These are phyloP conservation scores for Eucalyptus polybractea DNA, from an alignment of 345 rosid species.

Conservation along the genomic window DNA sequence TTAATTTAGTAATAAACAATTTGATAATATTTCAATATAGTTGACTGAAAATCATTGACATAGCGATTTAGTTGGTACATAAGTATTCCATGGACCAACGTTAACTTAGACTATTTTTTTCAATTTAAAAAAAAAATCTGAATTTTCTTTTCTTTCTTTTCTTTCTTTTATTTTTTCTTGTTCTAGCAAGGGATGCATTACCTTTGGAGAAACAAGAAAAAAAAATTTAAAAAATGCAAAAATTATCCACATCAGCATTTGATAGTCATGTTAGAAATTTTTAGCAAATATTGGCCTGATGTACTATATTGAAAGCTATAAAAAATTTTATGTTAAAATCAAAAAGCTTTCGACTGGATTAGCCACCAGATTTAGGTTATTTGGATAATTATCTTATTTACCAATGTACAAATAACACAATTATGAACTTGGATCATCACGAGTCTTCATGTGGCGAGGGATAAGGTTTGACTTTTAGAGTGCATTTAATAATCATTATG, in stretches of 20 bases:
- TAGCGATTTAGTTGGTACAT: fast-evolving
- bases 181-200: not conserved
- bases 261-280: not conserved
- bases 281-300: no score
- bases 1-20: no score
- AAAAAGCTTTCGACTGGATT: not conserved
- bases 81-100: not conserved
- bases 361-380: no score
- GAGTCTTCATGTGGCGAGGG: not conserved
- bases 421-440: not conserved
- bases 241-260: not conserved
- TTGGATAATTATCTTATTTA: not conserved
- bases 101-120: no score
- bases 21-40: no score
- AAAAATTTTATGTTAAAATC: fast-evolving
- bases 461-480: not conserved
- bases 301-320: not conserved
- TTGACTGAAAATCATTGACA: not conserved
- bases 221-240: no score
- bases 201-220: fast-evolving
- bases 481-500: no score
- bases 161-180: not conserved
- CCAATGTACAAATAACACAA: not conserved
- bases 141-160: no score
- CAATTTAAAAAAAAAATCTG: not conserved